Base-by-base conservation (phyloP, 1,284 basidiomycete genomes). In the Ceratorhiza oryzae-sativae region DNA sequence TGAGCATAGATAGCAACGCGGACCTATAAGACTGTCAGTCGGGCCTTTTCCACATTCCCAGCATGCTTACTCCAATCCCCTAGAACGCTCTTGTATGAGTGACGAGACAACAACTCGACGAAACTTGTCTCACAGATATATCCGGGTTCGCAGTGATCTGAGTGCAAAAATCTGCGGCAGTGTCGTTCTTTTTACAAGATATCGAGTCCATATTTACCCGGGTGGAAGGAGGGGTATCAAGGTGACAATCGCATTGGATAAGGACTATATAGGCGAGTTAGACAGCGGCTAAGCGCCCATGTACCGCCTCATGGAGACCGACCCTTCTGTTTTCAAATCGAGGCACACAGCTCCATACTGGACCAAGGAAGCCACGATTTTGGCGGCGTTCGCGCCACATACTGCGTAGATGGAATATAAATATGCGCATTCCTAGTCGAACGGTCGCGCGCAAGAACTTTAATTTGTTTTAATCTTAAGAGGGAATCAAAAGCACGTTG, bases 1-100 rank as follows among this genome's bases (percentile, higher is more conserved):
- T 71, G 67, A 13, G 45, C 55, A 39, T 71, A 71, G 45, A 71
- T 71, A 3, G 67, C 67, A 15, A 59, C 67, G 12, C 67, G 67
- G 27, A 71, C 55, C 67, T 71, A 71, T 10, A 23, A 18, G 8
- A 23, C 10, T 71, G 12, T 59, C 42, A 48, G 25, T 5, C 49
- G 39, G 6, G 3, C 34, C 20, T 36, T 9, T 1, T 48, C 36
- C 2, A 1, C n/a, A 25, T 25, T 20, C 32, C 32, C 18, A n/a
- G 12, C 30, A n/a, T 27, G 23, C 67, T 59, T 59, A 71, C 67
- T 10, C 67, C 67, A 5, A 49, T 58, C 9, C 67, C 67, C 67
- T 71, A 12, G 15, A 36, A 27, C 18, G 30, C n/a, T 25, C 13
- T 3, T 39, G 32, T 18, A 39, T 18, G 0, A 32, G n/a, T 56